A percentile compares a stretch with the other conserved stretches of the same genome.
Conservation (phyloP, 345 rosid genomes). For the Turnera subulata region DNA sequence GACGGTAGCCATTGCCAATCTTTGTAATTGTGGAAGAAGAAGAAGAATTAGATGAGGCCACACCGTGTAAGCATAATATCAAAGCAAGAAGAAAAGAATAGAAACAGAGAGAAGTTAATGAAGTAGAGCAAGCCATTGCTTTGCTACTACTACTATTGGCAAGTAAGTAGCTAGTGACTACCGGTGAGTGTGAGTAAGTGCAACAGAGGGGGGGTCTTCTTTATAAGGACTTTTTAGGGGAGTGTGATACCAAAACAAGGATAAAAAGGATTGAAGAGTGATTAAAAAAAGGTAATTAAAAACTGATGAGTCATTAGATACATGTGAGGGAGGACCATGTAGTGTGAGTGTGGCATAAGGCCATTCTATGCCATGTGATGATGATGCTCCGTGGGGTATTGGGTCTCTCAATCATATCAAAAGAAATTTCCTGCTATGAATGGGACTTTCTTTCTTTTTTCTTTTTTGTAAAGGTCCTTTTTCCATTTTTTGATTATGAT, state of each 20-base stretch:
- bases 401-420: too few relatives aligned
- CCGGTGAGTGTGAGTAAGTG: not conserved
- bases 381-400: not conserved
- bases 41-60: slow-evolving; percentile 5
- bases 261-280: too few relatives aligned
- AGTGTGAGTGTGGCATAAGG: not conserved
- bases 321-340: slow-evolving; percentile 11
- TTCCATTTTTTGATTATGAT: too few relatives aligned
- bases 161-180: not conserved
- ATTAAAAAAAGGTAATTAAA: too few relatives aligned
- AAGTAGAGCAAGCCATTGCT: slow-evolving; percentile 15
- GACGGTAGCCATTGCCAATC: slow-evolving; percentile 86
- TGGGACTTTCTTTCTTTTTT: too few relatives aligned
- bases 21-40: slow-evolving; percentile 26
- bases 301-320: too few relatives aligned
- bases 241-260: not conserved
- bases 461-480: too few relatives aligned
- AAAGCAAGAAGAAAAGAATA: slow-evolving; percentile 24
- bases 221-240: too few relatives aligned
- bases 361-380: slow-evolving; percentile 5
- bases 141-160: not conserved
- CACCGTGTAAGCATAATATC: slow-evolving; percentile 30
- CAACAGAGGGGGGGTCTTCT: too few relatives aligned
- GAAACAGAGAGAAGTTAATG: not conserved
- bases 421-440: too few relatives aligned